Percentiles rank a stretch among this genome's conserved stretches.
Conservation (phyloP, 306 rosid species). For the apple (Malus domestica) region ASM211411v1 NC_041798.1:26871001-26871500, state of each 20-base stretch:
- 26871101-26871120: slow-evolving; percentile 67
- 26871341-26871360: slow-evolving; percentile 60
- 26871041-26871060: slow-evolving; percentile 77
- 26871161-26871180: slow-evolving; percentile 73
- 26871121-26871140: slow-evolving; percentile 52
- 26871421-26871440: slow-evolving; percentile 59
- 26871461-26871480: slow-evolving; percentile 61
- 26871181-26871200: slow-evolving; percentile 62
- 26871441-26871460: slow-evolving; percentile 58
- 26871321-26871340: slow-evolving; percentile 83
- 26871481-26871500: slow-evolving; percentile 37
- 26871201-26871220: slow-evolving; percentile 64
- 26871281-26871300: slow-evolving; percentile 62
- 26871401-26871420: slow-evolving; percentile 70
- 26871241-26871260: slow-evolving; percentile 60
- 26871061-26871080: slow-evolving; percentile 82
- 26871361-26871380: slow-evolving; percentile 34
- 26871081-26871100: slow-evolving; percentile 55
- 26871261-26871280: slow-evolving; percentile 65
- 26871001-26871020: slow-evolving; percentile 81
- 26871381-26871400: slow-evolving; percentile 49
- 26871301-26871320: slow-evolving; percentile 44
- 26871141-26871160: slow-evolving; percentile 71
- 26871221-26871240: slow-evolving; percentile 69
- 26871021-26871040: slow-evolving; percentile 64